Evolutionary conservation across 495 filamentous ascomycete genomes (phyloP), one percentile per base, ranked within the genome.

Genomic region (Aspergillus mulundensis): DNA sequence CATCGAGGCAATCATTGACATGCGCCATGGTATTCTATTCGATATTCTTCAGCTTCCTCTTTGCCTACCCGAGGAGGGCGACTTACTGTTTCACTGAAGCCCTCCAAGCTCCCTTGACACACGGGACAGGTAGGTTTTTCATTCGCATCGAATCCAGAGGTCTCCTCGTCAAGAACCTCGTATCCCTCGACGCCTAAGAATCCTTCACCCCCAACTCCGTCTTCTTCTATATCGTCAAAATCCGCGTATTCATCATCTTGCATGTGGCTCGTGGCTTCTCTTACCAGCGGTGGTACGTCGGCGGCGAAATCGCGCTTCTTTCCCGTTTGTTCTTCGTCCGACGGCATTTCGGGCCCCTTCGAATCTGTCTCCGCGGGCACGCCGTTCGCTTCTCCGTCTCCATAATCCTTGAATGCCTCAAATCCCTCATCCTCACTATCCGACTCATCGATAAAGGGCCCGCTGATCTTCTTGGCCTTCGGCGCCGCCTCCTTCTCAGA

Each of bases 1-100:
- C 90, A 71, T 99, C 94, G 12, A 99, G 74, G 72, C 94, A 99
- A 36, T 84, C 81, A 66, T 99, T 99, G 54, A 97, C 94, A 67
- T 99, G 94, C 7, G 78, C 59, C 8, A 81, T 79, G 18, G 75
- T 72, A 30, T 79, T 83, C 76, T 73, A 69, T 39, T 32, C 10
- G 14, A 5, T n/a, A 18, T 10, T 16, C 19, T 24, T 53, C 20
- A 56, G 49, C 3, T 28, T 8, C 10, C 15, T 40, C 11, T 28
- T 16, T 19, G 7, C 16, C 10, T 23, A 12, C 6, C 23, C 0
- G 10, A 20, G 20, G 15, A 1, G 0, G 24, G 12, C 11, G 44
- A 65, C 68, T 73, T 68, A 84, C 78, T 48, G 78, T 76, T 46
- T 88, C 78, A 30, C 66, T 80, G 36, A 88, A 64, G 2, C 84